phyloP scores from a whole-genome alignment of 495 filamentous ascomycete genomes.

The Lophiotrema nucula region DNA sequence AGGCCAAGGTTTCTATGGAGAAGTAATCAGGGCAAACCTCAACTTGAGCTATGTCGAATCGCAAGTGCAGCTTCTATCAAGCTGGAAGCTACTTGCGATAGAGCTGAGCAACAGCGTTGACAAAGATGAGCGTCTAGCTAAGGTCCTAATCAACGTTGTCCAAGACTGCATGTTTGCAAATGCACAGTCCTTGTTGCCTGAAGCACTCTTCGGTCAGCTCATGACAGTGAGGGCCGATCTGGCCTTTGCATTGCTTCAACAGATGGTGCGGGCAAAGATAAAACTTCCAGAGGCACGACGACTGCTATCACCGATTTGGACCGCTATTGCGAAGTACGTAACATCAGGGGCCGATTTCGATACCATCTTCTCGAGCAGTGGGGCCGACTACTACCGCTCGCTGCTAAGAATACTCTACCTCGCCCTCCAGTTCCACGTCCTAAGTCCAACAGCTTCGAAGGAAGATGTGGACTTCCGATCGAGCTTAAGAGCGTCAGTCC shows the following conservation, averaged over 20 bases:
- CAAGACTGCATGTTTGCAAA: slow-evolving; percentile 72
- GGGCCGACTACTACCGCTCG: slow-evolving; percentile 73
- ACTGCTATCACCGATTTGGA: slow-evolving; percentile 66
- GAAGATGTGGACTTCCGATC: slow-evolving; percentile 13
- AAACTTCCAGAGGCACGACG: slow-evolving; percentile 58
- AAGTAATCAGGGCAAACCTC: slow-evolving; percentile 80
- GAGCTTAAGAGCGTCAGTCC: slow-evolving; percentile 18
- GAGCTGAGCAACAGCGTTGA: slow-evolving; percentile 74
- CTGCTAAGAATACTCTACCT: slow-evolving; percentile 85
- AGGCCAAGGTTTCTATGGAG: slow-evolving; percentile 70
- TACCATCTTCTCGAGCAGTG: slow-evolving; percentile 55
- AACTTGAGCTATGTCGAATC: slow-evolving; percentile 90
- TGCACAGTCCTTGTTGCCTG: slow-evolving; percentile 59
- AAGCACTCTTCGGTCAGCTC: slow-evolving; percentile 70
- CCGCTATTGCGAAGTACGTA: slow-evolving; percentile 59
- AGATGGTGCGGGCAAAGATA: slow-evolving; percentile 64
- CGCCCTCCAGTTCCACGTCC: slow-evolving; percentile 62
- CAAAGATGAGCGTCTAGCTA: slow-evolving; percentile 59
- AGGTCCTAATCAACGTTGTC: slow-evolving; percentile 64
- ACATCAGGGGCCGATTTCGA: slow-evolving; percentile 64
- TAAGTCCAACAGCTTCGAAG: not conserved
- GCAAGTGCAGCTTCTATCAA: slow-evolving; percentile 80
- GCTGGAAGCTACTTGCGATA: slow-evolving; percentile 85
- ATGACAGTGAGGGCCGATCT: slow-evolving; percentile 71
- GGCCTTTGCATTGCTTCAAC: slow-evolving; percentile 72